Base-by-base conservation (phyloP, 106 monocot genomes). In the Xerophyta viscosa region DNA sequence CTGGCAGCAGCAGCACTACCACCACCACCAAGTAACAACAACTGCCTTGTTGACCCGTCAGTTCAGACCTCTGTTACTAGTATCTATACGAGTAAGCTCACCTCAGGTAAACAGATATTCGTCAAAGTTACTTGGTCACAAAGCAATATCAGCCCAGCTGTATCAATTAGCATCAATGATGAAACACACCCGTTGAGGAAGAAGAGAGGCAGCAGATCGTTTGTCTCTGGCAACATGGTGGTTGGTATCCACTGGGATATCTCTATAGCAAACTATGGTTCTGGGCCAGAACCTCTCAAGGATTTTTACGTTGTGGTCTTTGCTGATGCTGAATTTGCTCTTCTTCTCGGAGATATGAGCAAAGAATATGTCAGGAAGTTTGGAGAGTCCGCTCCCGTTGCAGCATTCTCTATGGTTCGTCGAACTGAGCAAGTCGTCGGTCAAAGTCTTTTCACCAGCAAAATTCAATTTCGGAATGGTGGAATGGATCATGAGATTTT, bases 401-500 rank as follows among this genome's bases (percentile, higher is more conserved):
- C 79, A 0, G 68, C 52, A 3, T 68, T 52, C 52, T 53, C 41
- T 4, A 6, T 80, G 31, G 37, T 76, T 0, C 31, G 66, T 45
- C 28, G 76, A 37, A 63, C 50, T 20, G 85, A 86, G 46, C 48
- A 66, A 23, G 76, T 76, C 2, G 2, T 64, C 0, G 66, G 68
- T 6, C 37, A 27, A 5, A 14, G 15, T 4, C 5, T 48, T 1
- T 64, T 66, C 27, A 43, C 71, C 22, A 73, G 61, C 13, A 76
- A 63, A 61, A 69, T 66, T 6, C 27, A 63, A 41, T 77, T 86
- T 33, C 18, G 59, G 8, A 58, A 60, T 3, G 29, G 41, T 17
- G 69, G 76, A 8, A 41, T 27, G 23, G 87, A 82, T 29, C 85
- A 86, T 20, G 85, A 86, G 53, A 73, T 86, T 37, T 22, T 49